Evolutionary conservation across 2,329 filamentous ascomycete genomes (phyloP).

Genomic region (Ascochyta fabae): DNA sequence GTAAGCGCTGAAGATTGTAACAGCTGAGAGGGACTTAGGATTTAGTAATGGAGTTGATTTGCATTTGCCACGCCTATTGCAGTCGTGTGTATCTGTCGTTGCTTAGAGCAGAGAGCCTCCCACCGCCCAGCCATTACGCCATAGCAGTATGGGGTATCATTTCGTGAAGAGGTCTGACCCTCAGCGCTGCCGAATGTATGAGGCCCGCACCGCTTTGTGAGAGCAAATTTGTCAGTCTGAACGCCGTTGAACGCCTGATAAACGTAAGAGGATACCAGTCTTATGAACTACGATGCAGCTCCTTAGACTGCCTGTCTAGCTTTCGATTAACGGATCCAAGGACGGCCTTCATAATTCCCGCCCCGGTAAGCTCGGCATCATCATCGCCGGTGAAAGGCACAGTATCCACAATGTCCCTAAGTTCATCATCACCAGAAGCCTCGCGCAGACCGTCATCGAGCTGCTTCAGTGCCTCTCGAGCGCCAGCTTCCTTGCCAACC

Average conservation of each 20-base stretch:
- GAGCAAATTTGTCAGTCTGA: background rate
- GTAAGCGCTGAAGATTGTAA: no score
- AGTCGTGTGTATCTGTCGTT: no score
- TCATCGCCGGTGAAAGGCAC: slow-evolving; percentile 70
- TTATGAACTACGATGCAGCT: slow-evolving; percentile 33
- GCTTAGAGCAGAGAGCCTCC: no score
- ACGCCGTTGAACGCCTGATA: background rate
- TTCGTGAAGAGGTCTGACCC: no score
- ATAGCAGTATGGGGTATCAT: background rate
- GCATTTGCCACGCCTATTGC: no score
- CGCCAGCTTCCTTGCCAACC: slow-evolving; percentile 75
- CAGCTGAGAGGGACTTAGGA: no score
- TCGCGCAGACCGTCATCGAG: slow-evolving; percentile 76
- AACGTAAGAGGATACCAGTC: background rate
- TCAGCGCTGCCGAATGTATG: background rate
- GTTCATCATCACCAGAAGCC: slow-evolving; percentile 57
- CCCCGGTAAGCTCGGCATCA: slow-evolving; percentile 65
- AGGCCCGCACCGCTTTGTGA: background rate
- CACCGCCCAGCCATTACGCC: no score
- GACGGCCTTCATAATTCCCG: slow-evolving; percentile 78
- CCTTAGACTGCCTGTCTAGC: slow-evolving; percentile 59
- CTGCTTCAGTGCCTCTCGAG: slow-evolving; percentile 68
- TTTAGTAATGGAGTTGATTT: no score
- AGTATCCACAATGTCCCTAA: slow-evolving; percentile 92
- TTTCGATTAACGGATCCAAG: slow-evolving; percentile 76